These are phyloP conservation scores for Fusarium napiforme DNA, from an alignment of 2,329 filamentous ascomycete genomes.

Conservation along the genomic window DNA sequence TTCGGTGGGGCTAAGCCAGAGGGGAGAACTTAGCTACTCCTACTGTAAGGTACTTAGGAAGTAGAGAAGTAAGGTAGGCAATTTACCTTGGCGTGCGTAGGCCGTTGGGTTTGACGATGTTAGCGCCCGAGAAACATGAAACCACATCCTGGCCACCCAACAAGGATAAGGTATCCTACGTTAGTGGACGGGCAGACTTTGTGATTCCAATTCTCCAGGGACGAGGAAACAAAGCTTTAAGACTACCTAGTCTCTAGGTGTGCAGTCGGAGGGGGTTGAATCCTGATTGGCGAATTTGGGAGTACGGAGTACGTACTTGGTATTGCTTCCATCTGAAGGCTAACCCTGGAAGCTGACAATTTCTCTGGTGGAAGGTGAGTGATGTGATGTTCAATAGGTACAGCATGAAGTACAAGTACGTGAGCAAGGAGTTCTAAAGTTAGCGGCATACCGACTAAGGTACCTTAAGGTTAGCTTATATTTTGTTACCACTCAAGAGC, in stretches of 20 bases:
- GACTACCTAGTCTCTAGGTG: not conserved
- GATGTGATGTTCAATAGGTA: not conserved
- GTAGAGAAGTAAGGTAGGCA: not conserved
- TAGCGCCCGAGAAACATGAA: constrained; percentile 46
- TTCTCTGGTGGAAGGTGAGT: not conserved
- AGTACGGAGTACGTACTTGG: not conserved
- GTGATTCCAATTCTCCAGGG: not conserved
- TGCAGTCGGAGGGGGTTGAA: not conserved
- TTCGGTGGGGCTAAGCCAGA: constrained; percentile 22
- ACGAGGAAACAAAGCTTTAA: not conserved
- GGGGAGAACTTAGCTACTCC: not conserved
- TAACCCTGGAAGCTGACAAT: not conserved
- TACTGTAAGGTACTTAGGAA: not conserved
- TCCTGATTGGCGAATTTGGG: not conserved
- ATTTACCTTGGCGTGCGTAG: constrained; percentile 35
- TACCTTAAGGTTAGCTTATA: not conserved
- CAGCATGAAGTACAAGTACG: not conserved
- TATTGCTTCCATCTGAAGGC: not conserved
- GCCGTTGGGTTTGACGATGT: constrained; percentile 39
- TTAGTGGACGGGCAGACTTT: not conserved
- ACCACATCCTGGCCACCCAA: constrained; percentile 28
- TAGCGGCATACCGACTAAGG: not conserved
- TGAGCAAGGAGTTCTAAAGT: not conserved
- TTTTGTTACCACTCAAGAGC: no score
- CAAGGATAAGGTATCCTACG: not conserved